Percentiles rank a stretch among this genome's conserved stretches.
phyloP scores from a whole-genome alignment of 495 filamentous ascomycete genomes.

The Haplographium delicatum region DNA sequence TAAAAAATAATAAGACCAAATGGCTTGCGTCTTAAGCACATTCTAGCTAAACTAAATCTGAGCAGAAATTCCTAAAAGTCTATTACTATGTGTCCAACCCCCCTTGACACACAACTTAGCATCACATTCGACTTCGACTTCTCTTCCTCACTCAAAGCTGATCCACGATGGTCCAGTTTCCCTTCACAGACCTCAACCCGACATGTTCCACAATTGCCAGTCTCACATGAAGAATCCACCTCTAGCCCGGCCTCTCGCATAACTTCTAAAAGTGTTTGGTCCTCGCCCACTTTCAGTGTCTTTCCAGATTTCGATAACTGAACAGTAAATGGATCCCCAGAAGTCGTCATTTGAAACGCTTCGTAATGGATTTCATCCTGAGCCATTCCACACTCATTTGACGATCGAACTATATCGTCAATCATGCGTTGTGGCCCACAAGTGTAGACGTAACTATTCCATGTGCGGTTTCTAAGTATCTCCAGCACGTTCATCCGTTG shows the following conservation, averaged over 20 bases:
- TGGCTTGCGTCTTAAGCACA: too few species aligned
- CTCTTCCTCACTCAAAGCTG: conserved; percentile 32
- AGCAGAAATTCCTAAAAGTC: conserved; percentile 15
- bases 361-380: conserved; percentile 50
- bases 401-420: conserved; percentile 35
- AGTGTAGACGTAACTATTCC: conserved; percentile 48
- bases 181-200: conserved; percentile 42
- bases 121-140: conserved; percentile 33
- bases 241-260: conserved; percentile 39
- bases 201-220: conserved; percentile 58
- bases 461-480: conserved; percentile 34
- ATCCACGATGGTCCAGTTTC: conserved; percentile 48
- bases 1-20: too few species aligned
- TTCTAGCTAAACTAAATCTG: too few species aligned
- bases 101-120: conserved; percentile 27
- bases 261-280: conserved; percentile 36
- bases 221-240: conserved; percentile 47
- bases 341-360: conserved; percentile 44
- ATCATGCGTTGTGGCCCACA: conserved; percentile 50
- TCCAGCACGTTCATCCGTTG: conserved; percentile 40
- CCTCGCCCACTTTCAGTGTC: conserved; percentile 29
- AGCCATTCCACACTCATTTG: conserved; percentile 32
- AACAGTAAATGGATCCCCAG: conserved; percentile 51
- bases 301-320: conserved; percentile 30
- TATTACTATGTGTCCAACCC: conserved; percentile 18